Conservation (phyloP, 192 early-diverging fungal genomes). For the Coemansia sp. region DNA sequence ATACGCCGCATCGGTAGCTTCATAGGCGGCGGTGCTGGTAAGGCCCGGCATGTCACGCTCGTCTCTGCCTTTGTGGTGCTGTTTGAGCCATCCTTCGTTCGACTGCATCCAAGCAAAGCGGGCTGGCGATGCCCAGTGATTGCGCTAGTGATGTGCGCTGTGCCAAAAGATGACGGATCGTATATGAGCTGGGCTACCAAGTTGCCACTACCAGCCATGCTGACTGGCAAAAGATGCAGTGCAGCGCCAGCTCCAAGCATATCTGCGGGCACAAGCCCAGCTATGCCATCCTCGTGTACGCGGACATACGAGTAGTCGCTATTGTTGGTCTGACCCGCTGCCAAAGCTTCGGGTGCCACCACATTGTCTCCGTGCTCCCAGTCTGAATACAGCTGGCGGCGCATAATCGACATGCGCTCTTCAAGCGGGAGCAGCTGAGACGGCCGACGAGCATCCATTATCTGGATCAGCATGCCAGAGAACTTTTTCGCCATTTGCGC, state of each 20-base stretch:
- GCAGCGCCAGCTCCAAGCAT: slow-evolving; percentile 1
- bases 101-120: slow-evolving; percentile 28
- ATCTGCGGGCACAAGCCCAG: slow-evolving; percentile 10
- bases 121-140: background rate
- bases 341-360: background rate
- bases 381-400: slow-evolving; percentile 56
- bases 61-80: background rate
- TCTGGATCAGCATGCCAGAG: slow-evolving; percentile 53
- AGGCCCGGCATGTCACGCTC: slow-evolving; percentile 7
- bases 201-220: background rate
- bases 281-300: background rate
- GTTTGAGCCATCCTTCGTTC: background rate
- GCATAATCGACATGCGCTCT: slow-evolving; percentile 64
- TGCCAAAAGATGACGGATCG: slow-evolving; percentile 19
- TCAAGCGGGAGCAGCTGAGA: slow-evolving; percentile 59
- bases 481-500: slow-evolving; percentile 78
- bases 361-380: slow-evolving; percentile 29
- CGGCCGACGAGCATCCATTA: slow-evolving; percentile 60
- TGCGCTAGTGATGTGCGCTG: background rate
- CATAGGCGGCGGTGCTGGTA: slow-evolving; percentile 12
- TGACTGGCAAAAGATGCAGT: slow-evolving; percentile 28
- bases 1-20: slow-evolving; percentile 26
- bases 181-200: slow-evolving; percentile 24
- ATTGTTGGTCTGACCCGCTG: background rate
- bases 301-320: slow-evolving; percentile 21